Percentiles rank a stretch among this genome's conserved stretches.
Evolutionary conservation across 2,329 filamentous ascomycete species (phyloP).

Genomic region (Lachnellula occidentalis): DNA sequence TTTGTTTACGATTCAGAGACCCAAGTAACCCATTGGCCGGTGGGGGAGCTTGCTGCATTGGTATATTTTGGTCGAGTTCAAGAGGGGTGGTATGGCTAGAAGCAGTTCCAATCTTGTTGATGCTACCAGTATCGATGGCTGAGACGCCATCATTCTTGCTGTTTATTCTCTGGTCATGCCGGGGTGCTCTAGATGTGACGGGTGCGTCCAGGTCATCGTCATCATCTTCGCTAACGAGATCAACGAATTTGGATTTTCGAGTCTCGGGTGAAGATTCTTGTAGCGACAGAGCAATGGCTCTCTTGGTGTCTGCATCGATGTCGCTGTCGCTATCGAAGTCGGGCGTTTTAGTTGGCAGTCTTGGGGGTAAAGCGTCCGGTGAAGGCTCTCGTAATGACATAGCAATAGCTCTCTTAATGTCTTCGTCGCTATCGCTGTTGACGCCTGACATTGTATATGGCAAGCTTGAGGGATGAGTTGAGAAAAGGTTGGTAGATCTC

Average conservation of each 20-base stretch:
- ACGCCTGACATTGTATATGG: too few relatives aligned
- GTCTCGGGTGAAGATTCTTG: constrained; percentile 5
- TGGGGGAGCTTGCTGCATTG: background rate
- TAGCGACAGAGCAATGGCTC: constrained; percentile 56
- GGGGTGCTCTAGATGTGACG: background rate
- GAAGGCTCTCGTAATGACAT: constrained; percentile 41
- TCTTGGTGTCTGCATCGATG: constrained; percentile 49
- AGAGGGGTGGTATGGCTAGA: background rate
- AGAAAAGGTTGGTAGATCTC: too few relatives aligned
- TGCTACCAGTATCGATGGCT: background rate
- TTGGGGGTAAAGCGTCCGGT: background rate
- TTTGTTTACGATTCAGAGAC: constrained; percentile 69
- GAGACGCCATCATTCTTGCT: background rate
- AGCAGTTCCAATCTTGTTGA: background rate
- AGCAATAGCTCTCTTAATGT: constrained; percentile 55
- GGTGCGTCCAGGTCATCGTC: constrained; percentile 30
- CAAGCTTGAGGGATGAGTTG: too few relatives aligned
- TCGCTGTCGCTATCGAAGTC: constrained; percentile 13
- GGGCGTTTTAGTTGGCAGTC: too few relatives aligned
- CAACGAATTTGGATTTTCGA: constrained; percentile 21
- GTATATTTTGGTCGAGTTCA: background rate
- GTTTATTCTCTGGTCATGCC: background rate
- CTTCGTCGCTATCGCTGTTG: constrained; percentile 35
- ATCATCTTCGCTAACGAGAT: constrained; percentile 31
- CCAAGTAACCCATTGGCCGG: constrained; percentile 10